Evolutionary conservation across 2,329 filamentous ascomycete species (phyloP), one percentile per base, ranked within the genome.

Genomic region (Pseudogymnoascus sp.): DNA sequence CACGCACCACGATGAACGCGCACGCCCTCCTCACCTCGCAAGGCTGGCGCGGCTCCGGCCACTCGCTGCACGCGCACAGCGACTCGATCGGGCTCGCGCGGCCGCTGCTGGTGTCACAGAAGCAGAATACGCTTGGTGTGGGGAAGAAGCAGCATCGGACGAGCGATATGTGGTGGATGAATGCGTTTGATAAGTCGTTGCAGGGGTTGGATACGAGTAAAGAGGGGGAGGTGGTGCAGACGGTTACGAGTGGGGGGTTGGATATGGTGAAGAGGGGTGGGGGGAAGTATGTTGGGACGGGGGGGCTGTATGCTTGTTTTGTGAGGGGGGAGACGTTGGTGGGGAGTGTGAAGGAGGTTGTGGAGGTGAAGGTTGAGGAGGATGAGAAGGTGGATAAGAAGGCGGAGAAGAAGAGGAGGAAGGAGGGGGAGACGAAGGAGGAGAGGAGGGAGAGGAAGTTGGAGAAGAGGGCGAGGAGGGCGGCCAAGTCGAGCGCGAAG

Each of bases 141-240:
- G 93, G 93, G 63, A 87, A 90, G 73, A 92, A 90, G 75, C 85
- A 85, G 68, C 83, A 83, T 64, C 68, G 67, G 21, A 80, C 82
- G 76, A 84, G 81, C 70, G 93, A 97, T 73, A 92, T 96, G 75
- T 99, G 95, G 95, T 99, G 95, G 95, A 82, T 96, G 77, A 89
- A 91, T 65, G 95, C 95, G 10, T 97, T 96, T 70, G 93, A 98
- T 76, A 88, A 92, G 74, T 92, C 93, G 64, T 79, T 97, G 68
- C 90, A 95, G 75, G 90, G 88, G 3, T 82, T 96, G 62, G 89
- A 90, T 73, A 86, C 83, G 1, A 80, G 81, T 23, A 80, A 81
- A 68, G 77, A 83, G 68, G 81, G 85, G 62, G 78, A 79, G 69
- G 63, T 85, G 64, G 77, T 83, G 69, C 78, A 88, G 79, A 82